Base-by-base conservation (phyloP, 1,139 yeast species). In the Kodamaea ohmeri region DNA sequence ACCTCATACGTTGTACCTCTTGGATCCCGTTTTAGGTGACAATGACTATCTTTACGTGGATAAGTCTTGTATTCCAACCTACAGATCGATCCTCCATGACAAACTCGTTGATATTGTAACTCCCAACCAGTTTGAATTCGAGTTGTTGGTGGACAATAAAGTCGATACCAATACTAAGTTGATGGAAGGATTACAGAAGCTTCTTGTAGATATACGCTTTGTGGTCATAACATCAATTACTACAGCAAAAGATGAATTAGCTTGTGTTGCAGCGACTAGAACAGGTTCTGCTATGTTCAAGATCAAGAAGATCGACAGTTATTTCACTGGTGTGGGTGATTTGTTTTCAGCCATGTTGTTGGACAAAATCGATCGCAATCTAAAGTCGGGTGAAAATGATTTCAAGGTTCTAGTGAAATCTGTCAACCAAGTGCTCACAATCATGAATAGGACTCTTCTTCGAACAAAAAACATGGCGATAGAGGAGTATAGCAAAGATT, bases 21-120 rank as follows among this genome's bases (percentile, higher is more conserved):
- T 89, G 45, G 98, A 92, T 55, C 97, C 98, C 1, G 97, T 92
- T 2, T 73, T 92, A 73, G 98, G 98, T 11, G 98, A 92, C 58
- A 82, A 87, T 49, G 96, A 95, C 2, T 73, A 72, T 42, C 58
- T 90, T 19, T 92, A 92, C 53, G 97, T 92, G 8, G 75, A 80
- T 32, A 73, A 79, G 45, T 76, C 77, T 15, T 85, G 88, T 37
- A 71, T 90, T 0, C 77, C 79, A 0, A 74, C 77, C 1, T 90
- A 90, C 56, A 71, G 73, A 52, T 51, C 63, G n/a, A 65, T 85
- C 2, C 58, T 90, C 31, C 51, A 58, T 13, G 56, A 67, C 2
- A 73, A 76, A 6, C 42, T 61, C 2, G 88, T 89, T 9, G 81
- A 78, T 43, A 56, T 89, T 15, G 77, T 84, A 7, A 87, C 97